A percentile compares a stretch with the other conserved stretches of the same genome.
These are phyloP conservation scores for Centaurea solstitialis DNA, from an alignment of 129 eudicot genomes.

Conservation along the genomic window DNA sequence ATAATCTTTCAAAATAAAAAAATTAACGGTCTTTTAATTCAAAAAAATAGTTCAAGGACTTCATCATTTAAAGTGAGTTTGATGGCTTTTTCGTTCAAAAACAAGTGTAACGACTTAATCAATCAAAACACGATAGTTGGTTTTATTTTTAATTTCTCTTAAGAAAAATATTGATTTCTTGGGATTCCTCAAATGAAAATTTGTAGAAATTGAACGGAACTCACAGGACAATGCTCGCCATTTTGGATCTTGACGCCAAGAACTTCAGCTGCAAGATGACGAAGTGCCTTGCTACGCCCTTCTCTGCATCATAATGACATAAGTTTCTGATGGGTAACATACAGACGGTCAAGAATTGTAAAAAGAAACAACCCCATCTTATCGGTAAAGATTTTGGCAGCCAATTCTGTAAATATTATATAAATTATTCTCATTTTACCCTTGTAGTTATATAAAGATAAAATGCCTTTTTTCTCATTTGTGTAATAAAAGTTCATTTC, in stretches of 20 bases:
- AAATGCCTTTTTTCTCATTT: background rate
- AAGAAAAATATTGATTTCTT: background rate
- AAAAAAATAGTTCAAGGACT: no score
- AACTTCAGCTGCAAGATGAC: slow-evolving; percentile 75
- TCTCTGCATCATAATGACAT: slow-evolving; percentile 51
- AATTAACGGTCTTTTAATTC: no score
- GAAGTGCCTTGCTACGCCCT: slow-evolving; percentile 84
- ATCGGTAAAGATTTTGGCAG: no score
- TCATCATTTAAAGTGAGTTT: no score
- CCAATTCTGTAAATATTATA: background rate
- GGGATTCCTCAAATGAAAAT: background rate
- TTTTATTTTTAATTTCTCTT: no score
- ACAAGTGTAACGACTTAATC: no score
- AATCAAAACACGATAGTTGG: no score
- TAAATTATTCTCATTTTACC: background rate
- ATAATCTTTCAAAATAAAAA: no score
- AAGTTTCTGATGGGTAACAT: background rate
- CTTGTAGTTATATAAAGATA: background rate
- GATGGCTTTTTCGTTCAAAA: no score
- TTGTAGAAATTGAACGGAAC: slow-evolving; percentile 26
- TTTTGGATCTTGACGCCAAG: slow-evolving; percentile 85
- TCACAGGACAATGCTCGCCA: slow-evolving; percentile 99
- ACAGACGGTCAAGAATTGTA: background rate
- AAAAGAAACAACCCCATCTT: background rate
- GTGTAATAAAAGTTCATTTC: background rate